Percentiles rank a stretch among this genome's conserved stretches.
These are phyloP conservation scores for Amborella trichopoda DNA, from an alignment of 164 flowering plant species.

Conservation along the genomic window DNA sequence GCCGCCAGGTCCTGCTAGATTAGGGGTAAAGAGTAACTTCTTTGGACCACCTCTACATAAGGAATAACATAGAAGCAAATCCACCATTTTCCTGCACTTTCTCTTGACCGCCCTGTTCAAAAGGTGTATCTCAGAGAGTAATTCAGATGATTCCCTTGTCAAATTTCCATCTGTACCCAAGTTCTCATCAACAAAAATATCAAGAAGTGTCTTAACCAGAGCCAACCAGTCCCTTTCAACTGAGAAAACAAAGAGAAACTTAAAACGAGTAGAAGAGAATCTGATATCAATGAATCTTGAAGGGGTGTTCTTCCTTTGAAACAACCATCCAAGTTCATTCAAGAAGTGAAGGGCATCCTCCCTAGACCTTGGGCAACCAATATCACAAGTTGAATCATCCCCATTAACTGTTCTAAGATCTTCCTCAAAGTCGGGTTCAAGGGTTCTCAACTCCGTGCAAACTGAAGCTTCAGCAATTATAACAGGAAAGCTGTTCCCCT, in stretches of 20 bases:
- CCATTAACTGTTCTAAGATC: constrained; percentile 18
- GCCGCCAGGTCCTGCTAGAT: constrained; percentile 64
- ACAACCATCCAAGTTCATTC: constrained; percentile 92
- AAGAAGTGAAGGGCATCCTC: constrained; percentile 65
- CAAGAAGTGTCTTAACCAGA: constrained; percentile 53
- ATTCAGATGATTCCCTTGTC: constrained; percentile 28
- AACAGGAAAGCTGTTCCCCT: constrained; percentile 73
- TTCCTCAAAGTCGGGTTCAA: constrained; percentile 51
- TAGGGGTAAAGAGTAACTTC: constrained; percentile 54
- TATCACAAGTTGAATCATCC: constrained; percentile 23
- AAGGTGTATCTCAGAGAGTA: constrained; percentile 51
- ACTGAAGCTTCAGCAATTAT: constrained; percentile 67
- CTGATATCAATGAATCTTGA: constrained; percentile 17
- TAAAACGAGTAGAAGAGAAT: constrained; percentile 43
- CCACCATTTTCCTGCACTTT: constrained; percentile 52
- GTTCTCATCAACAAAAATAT: constrained; percentile 38
- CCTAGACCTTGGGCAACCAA: constrained; percentile 34
- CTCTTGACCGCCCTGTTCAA: constrained; percentile 72
- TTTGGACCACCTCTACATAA: constrained; percentile 18
- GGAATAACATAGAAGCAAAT: constrained; percentile 55
- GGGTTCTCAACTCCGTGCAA: constrained; percentile 60
- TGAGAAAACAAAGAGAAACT: constrained; percentile 54
- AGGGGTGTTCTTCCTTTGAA: constrained; percentile 38
- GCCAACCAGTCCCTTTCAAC: constrained; percentile 65
- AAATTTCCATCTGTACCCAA: constrained; percentile 15